Evolutionary conservation across 2,329 filamentous ascomycete genomes (phyloP).

Genomic region (Aspergillus sp.): DNA sequence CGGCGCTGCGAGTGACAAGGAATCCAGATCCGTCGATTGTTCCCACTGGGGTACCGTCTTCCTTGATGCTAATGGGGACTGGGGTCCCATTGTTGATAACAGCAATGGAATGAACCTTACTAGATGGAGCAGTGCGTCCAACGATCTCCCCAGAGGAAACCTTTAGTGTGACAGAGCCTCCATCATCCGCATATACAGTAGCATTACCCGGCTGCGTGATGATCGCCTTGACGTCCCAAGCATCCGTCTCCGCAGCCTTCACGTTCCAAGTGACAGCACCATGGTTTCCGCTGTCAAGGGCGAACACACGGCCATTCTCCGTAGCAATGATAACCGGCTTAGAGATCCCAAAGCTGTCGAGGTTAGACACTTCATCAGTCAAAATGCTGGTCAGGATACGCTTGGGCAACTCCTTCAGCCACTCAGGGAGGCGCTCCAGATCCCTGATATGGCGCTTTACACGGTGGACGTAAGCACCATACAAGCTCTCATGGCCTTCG

Average conservation of each 20-base stretch:
- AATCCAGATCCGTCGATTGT: conserved; percentile 27
- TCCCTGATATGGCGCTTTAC: conserved; percentile 75
- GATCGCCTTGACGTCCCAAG: conserved; percentile 64
- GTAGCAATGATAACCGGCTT: conserved; percentile 79
- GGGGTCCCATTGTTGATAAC: conserved; percentile 20
- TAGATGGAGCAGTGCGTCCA: conserved; percentile 19
- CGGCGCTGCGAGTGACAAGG: conserved; percentile 35
- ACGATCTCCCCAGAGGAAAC: conserved; percentile 38
- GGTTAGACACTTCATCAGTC: conserved; percentile 46
- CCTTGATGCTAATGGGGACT: conserved; percentile 25
- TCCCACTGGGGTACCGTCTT: conserved; percentile 29
- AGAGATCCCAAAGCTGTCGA: conserved; percentile 71
- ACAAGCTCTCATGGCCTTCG: conserved; percentile 74
- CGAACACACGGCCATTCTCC: conserved; percentile 69
- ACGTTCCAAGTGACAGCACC: conserved; percentile 71
- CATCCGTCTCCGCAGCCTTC: conserved; percentile 54
- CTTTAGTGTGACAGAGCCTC: conserved; percentile 53
- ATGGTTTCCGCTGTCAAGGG: conserved; percentile 67
- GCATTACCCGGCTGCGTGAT: conserved; percentile 55
- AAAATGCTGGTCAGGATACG: conserved; percentile 61
- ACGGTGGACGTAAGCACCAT: conserved; percentile 80
- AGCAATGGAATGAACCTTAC: conserved; percentile 26
- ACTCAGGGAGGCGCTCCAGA: conserved; percentile 64
- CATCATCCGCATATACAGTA: conserved; percentile 54
- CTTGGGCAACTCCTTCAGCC: conserved; percentile 61